Conservation (phyloP, 2,329 filamentous ascomycete species). For the Hirsutella minnesotensis region DNA sequence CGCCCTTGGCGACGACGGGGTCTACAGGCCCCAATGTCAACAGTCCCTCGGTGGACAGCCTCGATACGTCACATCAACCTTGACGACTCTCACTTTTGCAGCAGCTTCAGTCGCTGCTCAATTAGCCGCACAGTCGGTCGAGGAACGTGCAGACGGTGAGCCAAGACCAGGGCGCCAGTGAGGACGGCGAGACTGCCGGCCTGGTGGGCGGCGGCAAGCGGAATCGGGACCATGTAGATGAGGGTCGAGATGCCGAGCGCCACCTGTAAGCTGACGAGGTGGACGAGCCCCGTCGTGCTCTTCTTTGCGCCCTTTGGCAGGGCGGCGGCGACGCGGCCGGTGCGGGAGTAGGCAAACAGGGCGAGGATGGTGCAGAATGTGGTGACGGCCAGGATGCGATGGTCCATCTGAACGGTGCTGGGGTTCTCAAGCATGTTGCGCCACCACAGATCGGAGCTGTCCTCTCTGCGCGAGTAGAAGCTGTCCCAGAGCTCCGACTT, state of each 20-base stretch:
- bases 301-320: conserved; percentile 54
- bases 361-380: conserved; percentile 74
- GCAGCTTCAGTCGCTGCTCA: conserved; percentile 33
- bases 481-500: conserved; percentile 70
- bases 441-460: conserved; percentile 83
- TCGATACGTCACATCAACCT: too few species aligned
- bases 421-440: conserved; percentile 97
- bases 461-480: conserved; percentile 71
- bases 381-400: conserved; percentile 81
- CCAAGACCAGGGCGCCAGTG: conserved; percentile 69
- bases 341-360: conserved; percentile 71
- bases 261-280: conserved; percentile 73
- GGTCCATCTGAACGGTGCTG: conserved; percentile 87
- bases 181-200: conserved; percentile 78
- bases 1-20: too few species aligned
- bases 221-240: conserved; percentile 85
- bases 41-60: too few species aligned
- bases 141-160: conserved; percentile 66
- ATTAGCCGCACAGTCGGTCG: conserved; percentile 50
- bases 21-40: too few species aligned
- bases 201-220: conserved; percentile 83
- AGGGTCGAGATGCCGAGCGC: conserved; percentile 80
- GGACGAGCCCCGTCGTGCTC: conserved; percentile 68
- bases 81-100: too few species aligned
- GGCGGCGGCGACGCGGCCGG: conserved; percentile 41